phyloP scores from a whole-genome alignment of 306 rosid species.

The Glycine latifolia region DNA sequence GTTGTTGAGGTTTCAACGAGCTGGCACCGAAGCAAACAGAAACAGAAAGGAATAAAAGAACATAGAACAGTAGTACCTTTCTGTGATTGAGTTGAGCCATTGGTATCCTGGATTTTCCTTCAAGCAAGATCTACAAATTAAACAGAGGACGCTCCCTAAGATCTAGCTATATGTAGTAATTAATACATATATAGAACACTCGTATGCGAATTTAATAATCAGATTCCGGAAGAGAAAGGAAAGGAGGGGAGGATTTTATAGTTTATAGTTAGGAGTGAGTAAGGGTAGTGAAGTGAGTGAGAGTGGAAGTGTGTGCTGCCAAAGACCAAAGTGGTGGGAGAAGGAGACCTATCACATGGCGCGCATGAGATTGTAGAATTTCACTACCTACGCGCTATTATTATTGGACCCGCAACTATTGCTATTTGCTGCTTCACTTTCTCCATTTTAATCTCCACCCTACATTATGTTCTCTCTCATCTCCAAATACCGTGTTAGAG shows the following conservation, averaged over 20 bases:
- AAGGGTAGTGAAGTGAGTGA: background rate
- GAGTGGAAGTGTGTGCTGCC: slow-evolving; percentile 56
- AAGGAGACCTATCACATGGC: slow-evolving; percentile 38
- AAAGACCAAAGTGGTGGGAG: background rate
- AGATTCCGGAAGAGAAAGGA: background rate
- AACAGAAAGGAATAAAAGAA: slow-evolving; percentile 45
- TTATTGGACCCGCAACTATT: slow-evolving; percentile 2
- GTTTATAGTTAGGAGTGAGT: too few species aligned
- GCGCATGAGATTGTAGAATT: background rate
- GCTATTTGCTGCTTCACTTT: background rate
- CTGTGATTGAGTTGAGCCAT: slow-evolving; percentile 56
- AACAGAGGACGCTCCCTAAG: slow-evolving; percentile 22
- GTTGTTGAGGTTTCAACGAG: slow-evolving; percentile 47
- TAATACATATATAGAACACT: background rate
- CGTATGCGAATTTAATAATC: background rate
- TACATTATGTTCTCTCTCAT: background rate
- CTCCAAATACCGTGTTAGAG: background rate
- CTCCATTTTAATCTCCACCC: background rate
- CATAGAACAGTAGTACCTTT: slow-evolving; percentile 62
- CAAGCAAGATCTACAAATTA: slow-evolving; percentile 32
- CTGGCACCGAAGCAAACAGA: slow-evolving; percentile 50
- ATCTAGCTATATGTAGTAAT: slow-evolving; percentile 29
- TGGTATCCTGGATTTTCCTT: background rate
- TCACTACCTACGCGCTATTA: background rate
- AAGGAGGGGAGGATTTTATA: background rate